phyloP scores from a whole-genome alignment of 192 early-diverging fungal species.

The Glomus cerebriforme region DNA sequence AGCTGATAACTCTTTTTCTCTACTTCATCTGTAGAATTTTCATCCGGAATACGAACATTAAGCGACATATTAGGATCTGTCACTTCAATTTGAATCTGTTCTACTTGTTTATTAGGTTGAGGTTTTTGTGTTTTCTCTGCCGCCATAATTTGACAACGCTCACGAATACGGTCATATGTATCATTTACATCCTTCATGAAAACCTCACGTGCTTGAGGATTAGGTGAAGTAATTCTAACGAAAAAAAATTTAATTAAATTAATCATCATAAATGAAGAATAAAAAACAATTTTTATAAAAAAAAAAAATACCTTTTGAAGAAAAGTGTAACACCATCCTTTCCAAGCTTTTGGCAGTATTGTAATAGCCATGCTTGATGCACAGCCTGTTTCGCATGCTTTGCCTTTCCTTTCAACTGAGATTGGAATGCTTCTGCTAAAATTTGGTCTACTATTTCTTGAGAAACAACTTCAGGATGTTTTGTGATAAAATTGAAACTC shows the following conservation, averaged over 20 bases:
- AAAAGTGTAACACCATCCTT: conserved; percentile 82
- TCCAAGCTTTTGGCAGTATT: conserved; percentile 84
- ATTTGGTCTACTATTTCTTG: conserved; percentile 80
- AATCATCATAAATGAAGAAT: neutral
- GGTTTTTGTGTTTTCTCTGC: conserved; percentile 50
- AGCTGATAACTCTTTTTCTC: conserved; percentile 61
- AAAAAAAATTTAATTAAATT: neutral
- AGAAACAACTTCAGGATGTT: conserved; percentile 69
- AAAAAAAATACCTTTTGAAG: conserved; percentile 64
- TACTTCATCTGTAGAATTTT: conserved; percentile 56
- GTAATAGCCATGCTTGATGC: conserved; percentile 78
- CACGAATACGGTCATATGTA: conserved; percentile 79
- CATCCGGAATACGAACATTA: conserved; percentile 65
- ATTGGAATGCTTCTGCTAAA: conserved; percentile 79
- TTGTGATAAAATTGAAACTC: conserved; percentile 64
- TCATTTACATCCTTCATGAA: conserved; percentile 85
- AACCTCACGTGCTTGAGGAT: conserved; percentile 69
- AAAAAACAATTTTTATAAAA: conserved; percentile 25
- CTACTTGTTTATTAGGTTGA: conserved; percentile 47
- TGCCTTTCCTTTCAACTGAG: conserved; percentile 72
- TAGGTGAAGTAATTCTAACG: conserved; percentile 35
- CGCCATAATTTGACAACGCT: conserved; percentile 67
- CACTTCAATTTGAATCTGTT: conserved; percentile 74
- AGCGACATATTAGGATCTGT: conserved; percentile 71
- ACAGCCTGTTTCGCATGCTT: conserved; percentile 74